Percentiles rank a stretch among this genome's conserved stretches.
phyloP scores from a whole-genome alignment of 192 early-diverging fungal genomes.

The Mortierella hygrophila region DNA sequence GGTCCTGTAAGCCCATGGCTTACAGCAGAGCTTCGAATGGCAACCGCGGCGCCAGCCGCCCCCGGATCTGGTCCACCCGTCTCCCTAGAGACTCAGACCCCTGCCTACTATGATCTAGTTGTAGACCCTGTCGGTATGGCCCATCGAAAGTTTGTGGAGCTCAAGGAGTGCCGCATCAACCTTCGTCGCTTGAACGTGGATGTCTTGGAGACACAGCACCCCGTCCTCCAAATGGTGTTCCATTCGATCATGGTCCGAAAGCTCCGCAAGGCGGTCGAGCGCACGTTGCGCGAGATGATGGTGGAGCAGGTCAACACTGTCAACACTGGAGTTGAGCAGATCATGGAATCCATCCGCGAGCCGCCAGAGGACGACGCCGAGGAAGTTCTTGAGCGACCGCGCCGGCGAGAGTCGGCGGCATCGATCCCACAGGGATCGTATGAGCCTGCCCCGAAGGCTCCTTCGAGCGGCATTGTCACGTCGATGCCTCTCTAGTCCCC shows the following conservation, averaged over 20 bases:
- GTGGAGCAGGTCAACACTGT: slow-evolving; percentile 1
- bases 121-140: not conserved
- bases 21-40: not conserved
- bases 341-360: slow-evolving; percentile 11
- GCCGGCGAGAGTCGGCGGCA: not conserved
- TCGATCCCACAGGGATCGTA: not conserved
- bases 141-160: not conserved
- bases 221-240: slow-evolving; percentile 12
- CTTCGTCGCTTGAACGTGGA: slow-evolving; percentile 16
- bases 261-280: slow-evolving; percentile 27
- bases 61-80: not conserved
- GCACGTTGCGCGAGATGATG: slow-evolving; percentile 12
- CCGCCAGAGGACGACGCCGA: slow-evolving; percentile 1
- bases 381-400: not conserved
- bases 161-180: slow-evolving; percentile 24
- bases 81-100: not conserved
- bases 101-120: not conserved
- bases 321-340: slow-evolving; percentile 24
- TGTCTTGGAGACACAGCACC: slow-evolving; percentile 24
- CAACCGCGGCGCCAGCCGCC: not conserved
- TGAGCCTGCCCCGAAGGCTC: not conserved
- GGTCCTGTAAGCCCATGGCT: not conserved
- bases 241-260: slow-evolving; percentile 12
- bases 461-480: not conserved
- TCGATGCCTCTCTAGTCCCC: not conserved